phyloP scores from a whole-genome alignment of 192 early-diverging fungal genomes.

The Umbelopsis vinacea region DNA sequence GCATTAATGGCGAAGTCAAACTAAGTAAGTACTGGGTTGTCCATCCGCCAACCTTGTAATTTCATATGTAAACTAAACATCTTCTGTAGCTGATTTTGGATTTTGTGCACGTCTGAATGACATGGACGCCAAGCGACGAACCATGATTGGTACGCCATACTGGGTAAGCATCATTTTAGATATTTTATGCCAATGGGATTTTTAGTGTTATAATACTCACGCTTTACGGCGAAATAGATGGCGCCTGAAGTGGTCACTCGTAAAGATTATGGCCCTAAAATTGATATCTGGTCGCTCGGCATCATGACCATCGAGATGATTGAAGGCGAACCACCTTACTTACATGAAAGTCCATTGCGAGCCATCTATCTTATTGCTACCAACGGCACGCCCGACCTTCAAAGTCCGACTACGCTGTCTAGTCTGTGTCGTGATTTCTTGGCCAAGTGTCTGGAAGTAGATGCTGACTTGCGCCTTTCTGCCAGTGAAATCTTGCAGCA shows the following conservation, averaged over 20 bases:
- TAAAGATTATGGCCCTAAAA: slow-evolving; percentile 90
- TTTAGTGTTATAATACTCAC: background rate
- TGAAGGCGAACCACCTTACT: slow-evolving; percentile 96
- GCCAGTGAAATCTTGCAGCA: slow-evolving; percentile 83
- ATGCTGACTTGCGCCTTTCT: slow-evolving; percentile 77
- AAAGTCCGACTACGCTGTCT: slow-evolving; percentile 83
- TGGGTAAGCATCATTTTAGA: slow-evolving; percentile 54
- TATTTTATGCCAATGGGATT: background rate
- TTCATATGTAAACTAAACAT: background rate
- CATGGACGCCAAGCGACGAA: slow-evolving; percentile 68
- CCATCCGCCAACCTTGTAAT: too few species aligned
- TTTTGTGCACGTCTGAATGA: slow-evolving; percentile 82
- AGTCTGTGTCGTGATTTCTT: slow-evolving; percentile 87
- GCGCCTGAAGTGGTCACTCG: slow-evolving; percentile 95
- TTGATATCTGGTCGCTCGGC: slow-evolving; percentile 97
- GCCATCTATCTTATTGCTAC: slow-evolving; percentile 96
- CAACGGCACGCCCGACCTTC: slow-evolving; percentile 88
- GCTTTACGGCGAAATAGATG: slow-evolving; percentile 58
- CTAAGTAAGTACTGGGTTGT: slow-evolving; percentile 50
- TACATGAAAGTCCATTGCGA: slow-evolving; percentile 91
- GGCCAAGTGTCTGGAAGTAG: slow-evolving; percentile 78
- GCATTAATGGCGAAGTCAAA: slow-evolving; percentile 72
- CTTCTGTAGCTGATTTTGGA: slow-evolving; percentile 77
- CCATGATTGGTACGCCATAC: slow-evolving; percentile 88
- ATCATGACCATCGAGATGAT: slow-evolving; percentile 99